A percentile compares a stretch with the other conserved stretches of the same genome.
Evolutionary conservation across 2,329 filamentous ascomycete species (phyloP).

Genomic region (Ascochyta pisi): DNA sequence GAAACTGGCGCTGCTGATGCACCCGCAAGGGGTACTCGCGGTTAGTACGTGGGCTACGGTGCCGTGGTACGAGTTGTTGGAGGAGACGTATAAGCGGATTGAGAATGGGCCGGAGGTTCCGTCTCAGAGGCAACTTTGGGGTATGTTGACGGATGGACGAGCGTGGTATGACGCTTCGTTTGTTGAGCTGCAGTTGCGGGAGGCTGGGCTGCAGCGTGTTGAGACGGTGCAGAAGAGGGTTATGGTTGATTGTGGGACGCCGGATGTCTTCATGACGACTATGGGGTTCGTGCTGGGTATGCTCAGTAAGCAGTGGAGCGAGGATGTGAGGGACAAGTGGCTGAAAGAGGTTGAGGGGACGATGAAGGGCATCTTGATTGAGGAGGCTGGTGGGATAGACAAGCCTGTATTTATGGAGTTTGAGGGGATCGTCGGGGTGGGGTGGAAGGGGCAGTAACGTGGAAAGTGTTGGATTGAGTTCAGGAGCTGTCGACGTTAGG

Average conservation of each 20-base stretch:
- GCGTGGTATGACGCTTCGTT: constrained; percentile 21
- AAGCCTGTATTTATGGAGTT: constrained; percentile 20
- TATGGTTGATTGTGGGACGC: constrained; percentile 18
- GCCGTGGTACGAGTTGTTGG: constrained; percentile 22
- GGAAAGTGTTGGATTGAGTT: too few species aligned
- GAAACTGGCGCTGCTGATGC: constrained; percentile 12
- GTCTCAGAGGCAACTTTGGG: constrained; percentile 10
- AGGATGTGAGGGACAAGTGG: constrained; percentile 22
- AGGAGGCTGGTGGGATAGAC: constrained; percentile 21
- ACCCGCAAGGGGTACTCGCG: constrained; percentile 28
- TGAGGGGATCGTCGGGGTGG: constrained; percentile 24
- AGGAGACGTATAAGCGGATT: constrained; percentile 14
- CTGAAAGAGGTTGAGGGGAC: constrained; percentile 14
- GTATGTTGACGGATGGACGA: constrained; percentile 10
- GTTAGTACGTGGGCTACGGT: constrained; percentile 30
- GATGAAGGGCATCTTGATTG: constrained; percentile 17
- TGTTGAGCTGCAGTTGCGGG: constrained; percentile 21
- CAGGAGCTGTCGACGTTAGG: background rate
- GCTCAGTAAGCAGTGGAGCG: constrained; percentile 24
- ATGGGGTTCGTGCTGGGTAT: constrained; percentile 29
- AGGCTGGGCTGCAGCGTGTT: constrained; percentile 26
- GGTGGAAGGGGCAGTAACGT: constrained; percentile 19
- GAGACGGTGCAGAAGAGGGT: constrained; percentile 14
- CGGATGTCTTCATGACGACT: constrained; percentile 20
- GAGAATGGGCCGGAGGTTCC: constrained; percentile 13